Base-by-base conservation (phyloP, 1,284 basidiomycete genomes). In the Leccinum huronense region DNA sequence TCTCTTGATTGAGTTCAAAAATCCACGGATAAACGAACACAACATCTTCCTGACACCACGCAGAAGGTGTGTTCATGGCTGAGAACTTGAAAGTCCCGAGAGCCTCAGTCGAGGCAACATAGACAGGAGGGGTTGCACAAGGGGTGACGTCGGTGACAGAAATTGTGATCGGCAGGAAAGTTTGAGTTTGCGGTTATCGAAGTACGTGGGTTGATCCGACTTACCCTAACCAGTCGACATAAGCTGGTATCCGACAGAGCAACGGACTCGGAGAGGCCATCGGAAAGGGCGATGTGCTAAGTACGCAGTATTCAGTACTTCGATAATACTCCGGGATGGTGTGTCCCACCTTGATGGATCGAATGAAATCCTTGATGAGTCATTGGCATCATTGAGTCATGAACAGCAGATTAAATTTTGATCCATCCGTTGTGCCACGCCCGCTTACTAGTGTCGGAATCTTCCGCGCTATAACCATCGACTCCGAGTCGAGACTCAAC, bases 11-110 rank as follows among this genome's bases (percentile, higher is more conserved):
- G n/a, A 68, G 61, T 60, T 69, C 65, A 23, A 23, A 55, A 23
- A 67, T 64, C 67, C 67, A 68, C 7, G 67, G 67, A 34, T 68
- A 62, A 5, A 61, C 62, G 19, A 68, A 55, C 5, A 68, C 30
- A 0, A 62, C 3, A 1, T 57, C 51, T 51, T 27, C 51, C 1
- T 59, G 9, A 3, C 2, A 14, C n/a, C 45, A 57, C 16, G 2
- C 8, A 48, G 36, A 58, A 13, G 36, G 1, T 3, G 27, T 4
- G 0, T 63, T 42, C 40, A 31, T 3, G 3, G 59, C 58, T 27
- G 33, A 16, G 57, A 67, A 59, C 14, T 13, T 3, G 6, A 67
- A 19, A 33, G 59, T 13, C 1, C 67, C 66, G 2, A 67, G 56
- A 23, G 67, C 55, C 23, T 8, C 19, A 16, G 55, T 54, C 8